Percentiles rank a stretch among this genome's conserved stretches.
These are phyloP conservation scores for Parasitella parasitica DNA, from an alignment of 371 early-diverging fungal species.

Conservation along the genomic window DNA sequence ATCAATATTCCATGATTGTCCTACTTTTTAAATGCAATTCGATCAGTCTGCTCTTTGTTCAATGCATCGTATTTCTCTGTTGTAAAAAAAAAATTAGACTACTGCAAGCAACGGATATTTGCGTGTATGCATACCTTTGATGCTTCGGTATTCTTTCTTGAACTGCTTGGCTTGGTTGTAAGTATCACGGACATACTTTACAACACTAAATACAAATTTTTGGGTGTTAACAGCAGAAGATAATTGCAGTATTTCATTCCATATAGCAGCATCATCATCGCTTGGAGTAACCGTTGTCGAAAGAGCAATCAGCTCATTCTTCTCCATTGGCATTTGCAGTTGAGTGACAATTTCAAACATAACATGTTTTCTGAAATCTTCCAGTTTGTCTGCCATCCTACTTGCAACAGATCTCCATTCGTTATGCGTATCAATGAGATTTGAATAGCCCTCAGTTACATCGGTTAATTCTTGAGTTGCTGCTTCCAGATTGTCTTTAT, in stretches of 20 bases:
- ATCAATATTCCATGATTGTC: too few relatives aligned
- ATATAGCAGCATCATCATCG: constrained; percentile 34
- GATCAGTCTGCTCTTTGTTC: constrained; percentile 41
- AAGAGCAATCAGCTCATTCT: constrained; percentile 34
- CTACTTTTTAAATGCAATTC: constrained; percentile 67
- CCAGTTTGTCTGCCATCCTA: constrained; percentile 44
- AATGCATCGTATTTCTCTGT: constrained; percentile 56
- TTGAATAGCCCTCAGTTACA: constrained; percentile 13
- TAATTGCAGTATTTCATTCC: constrained; percentile 38
- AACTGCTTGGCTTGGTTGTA: constrained; percentile 42
- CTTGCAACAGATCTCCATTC: constrained; percentile 31
- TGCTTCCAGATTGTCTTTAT: constrained; percentile 8
- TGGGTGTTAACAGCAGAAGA: constrained; percentile 25
- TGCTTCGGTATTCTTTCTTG: constrained; percentile 38
- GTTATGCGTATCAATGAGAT: constrained; percentile 25
- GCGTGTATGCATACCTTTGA: too few relatives aligned
- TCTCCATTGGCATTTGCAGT: constrained; percentile 44
- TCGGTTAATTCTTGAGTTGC: constrained; percentile 21
- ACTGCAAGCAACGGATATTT: too few relatives aligned
- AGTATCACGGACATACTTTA: constrained; percentile 46
- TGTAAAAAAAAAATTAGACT: too few relatives aligned
- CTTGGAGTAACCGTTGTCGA: constrained; percentile 25
- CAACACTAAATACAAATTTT: constrained; percentile 38
- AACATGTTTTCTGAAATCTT: constrained; percentile 33
- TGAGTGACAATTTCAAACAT: constrained; percentile 41